Conservation (phyloP, 139 green algal species). For the Trebouxia sp. region DNA sequence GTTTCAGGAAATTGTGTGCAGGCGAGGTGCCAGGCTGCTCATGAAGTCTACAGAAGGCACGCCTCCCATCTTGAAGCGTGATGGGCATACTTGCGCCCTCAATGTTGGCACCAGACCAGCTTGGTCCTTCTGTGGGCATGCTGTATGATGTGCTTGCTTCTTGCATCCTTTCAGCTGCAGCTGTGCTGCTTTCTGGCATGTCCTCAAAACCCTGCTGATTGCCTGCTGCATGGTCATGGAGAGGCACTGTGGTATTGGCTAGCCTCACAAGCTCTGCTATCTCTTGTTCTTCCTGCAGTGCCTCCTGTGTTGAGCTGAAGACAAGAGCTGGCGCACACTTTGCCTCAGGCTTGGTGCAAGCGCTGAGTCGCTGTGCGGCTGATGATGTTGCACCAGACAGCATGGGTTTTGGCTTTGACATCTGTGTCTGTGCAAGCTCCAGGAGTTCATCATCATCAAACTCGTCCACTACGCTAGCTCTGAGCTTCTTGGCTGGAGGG, state of each 20-base stretch:
- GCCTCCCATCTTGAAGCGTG: slow-evolving; percentile 21
- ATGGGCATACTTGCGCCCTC: not conserved
- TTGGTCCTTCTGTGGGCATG: not conserved
- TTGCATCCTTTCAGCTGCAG: not conserved
- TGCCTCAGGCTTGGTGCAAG: no score
- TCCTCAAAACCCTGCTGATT: not conserved
- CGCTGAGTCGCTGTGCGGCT: not conserved
- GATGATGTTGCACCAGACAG: not conserved
- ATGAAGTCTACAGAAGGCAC: slow-evolving; percentile 16
- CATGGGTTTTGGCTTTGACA: no score
- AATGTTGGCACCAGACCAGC: slow-evolving; percentile 12
- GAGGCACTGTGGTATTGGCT: slow-evolving; percentile 1
- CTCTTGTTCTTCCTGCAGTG: slow-evolving; percentile 12
- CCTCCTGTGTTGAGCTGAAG: slow-evolving; percentile 5
- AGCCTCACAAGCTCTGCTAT: slow-evolving; percentile 10
- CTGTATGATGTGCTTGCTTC: not conserved
- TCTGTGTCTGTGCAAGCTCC: slow-evolving; percentile 29
- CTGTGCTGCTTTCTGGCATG: not conserved
- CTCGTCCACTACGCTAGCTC: not conserved
- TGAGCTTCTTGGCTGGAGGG: not conserved
- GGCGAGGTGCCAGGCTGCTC: not conserved
- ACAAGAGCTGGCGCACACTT: not conserved
- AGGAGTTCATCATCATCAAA: slow-evolving; percentile 50
- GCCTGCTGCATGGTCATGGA: not conserved
- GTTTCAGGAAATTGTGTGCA: not conserved